These are phyloP conservation scores for Tylopilus microsporus DNA, from an alignment of 1,284 basidiomycete genomes.

Conservation along the genomic window DNA sequence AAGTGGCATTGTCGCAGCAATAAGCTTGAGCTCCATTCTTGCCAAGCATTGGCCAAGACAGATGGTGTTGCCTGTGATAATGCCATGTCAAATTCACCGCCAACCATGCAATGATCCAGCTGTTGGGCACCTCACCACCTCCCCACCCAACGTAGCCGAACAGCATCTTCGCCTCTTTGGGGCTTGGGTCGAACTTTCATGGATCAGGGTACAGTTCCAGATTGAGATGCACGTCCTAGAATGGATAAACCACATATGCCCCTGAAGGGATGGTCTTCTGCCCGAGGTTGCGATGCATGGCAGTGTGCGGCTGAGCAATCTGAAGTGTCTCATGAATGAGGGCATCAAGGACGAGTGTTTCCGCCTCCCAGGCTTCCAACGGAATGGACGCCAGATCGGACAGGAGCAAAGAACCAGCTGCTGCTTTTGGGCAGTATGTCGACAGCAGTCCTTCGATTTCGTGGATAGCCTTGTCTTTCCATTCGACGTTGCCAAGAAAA, in stretches of 20 bases:
- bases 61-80: slow-evolving; percentile 51
- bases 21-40: slow-evolving; percentile 63
- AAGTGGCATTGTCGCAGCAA: slow-evolving; percentile 59
- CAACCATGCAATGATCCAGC: slow-evolving; percentile 20
- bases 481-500: slow-evolving; percentile 59
- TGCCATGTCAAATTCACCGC: slow-evolving; percentile 15
- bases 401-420: slow-evolving; percentile 35
- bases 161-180: slow-evolving; percentile 46
- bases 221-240: slow-evolving; percentile 71
- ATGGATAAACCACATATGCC: slow-evolving; percentile 69
- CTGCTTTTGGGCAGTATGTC: slow-evolving; percentile 32
- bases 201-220: slow-evolving; percentile 65
- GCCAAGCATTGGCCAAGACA: slow-evolving; percentile 70
- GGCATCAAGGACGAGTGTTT: slow-evolving; percentile 63
- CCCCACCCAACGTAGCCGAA: slow-evolving; percentile 71
- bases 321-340: slow-evolving; percentile 70
- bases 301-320: slow-evolving; percentile 69
- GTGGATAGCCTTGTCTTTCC: slow-evolving; percentile 50
- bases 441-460: slow-evolving; percentile 63
- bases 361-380: slow-evolving; percentile 61
- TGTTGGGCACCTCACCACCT: slow-evolving; percentile 48
- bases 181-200: slow-evolving; percentile 65
- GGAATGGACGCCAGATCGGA: slow-evolving; percentile 54
- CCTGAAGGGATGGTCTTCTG: slow-evolving; percentile 63
- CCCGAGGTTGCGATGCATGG: slow-evolving; percentile 72